These are phyloP conservation scores for Thalassiosira sp. DNA, from an alignment of 352 stramenopile genomes.

Conservation along the genomic window DNA sequence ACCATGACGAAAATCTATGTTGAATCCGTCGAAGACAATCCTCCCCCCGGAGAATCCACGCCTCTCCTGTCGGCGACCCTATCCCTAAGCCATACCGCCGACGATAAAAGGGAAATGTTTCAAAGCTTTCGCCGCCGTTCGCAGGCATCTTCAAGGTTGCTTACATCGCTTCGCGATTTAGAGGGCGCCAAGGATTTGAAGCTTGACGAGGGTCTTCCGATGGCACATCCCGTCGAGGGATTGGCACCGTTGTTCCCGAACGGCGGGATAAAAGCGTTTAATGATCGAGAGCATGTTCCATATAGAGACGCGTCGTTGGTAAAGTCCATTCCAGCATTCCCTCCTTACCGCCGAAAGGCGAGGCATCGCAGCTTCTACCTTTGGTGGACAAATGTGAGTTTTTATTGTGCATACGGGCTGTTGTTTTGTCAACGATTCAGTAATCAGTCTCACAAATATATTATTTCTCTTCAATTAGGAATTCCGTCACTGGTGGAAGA, in stretches of 20 bases:
- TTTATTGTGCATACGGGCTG: background rate
- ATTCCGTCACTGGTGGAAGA: slow-evolving; percentile 82
- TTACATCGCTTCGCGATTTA: background rate
- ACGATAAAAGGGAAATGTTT: slow-evolving; percentile 7
- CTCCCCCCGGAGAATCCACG: slow-evolving; percentile 22
- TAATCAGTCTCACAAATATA: background rate
- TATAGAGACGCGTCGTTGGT: slow-evolving; percentile 45
- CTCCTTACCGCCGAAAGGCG: slow-evolving; percentile 46
- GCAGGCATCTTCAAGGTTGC: too few relatives aligned
- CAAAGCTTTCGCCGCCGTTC: slow-evolving; percentile 36
- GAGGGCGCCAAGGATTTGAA: background rate
- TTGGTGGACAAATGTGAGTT: slow-evolving; percentile 58
- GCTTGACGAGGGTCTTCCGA: slow-evolving; percentile 5
- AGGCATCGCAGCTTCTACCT: slow-evolving; percentile 53
- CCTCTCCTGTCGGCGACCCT: slow-evolving; percentile 17
- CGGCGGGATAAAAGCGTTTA: slow-evolving; percentile 30
- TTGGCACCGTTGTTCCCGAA: slow-evolving; percentile 43
- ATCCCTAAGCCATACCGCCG: background rate
- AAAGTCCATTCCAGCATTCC: slow-evolving; percentile 42
- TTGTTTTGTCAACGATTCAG: background rate
- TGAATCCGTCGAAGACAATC: slow-evolving; percentile 12
- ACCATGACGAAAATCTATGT: slow-evolving; percentile 17
- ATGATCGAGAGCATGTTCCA: slow-evolving; percentile 18
- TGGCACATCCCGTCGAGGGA: slow-evolving; percentile 32
- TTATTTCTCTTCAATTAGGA: slow-evolving; percentile 25